phyloP scores from a whole-genome alignment of 2,329 filamentous ascomycete species.

The Myriosclerotinia duriaeana region DNA sequence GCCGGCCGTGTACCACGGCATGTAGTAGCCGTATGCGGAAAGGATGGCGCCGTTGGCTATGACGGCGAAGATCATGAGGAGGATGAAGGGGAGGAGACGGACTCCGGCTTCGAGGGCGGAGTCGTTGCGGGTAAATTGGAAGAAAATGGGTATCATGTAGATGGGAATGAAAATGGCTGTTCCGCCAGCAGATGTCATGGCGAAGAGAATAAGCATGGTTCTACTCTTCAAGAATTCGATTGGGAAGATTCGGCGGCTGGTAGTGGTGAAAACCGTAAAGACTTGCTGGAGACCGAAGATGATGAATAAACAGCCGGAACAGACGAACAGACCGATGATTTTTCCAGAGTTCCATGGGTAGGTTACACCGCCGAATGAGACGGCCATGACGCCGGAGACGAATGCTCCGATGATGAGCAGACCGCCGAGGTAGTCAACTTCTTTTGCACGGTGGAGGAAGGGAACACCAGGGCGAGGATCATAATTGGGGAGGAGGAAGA shows the following conservation, averaged over 20 bases:
- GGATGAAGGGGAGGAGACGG: conserved; percentile 43
- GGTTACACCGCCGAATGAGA: conserved; percentile 41
- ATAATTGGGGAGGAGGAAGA: conserved; percentile 48
- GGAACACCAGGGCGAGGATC: conserved; percentile 38
- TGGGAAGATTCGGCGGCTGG: conserved; percentile 35
- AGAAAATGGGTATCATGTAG: conserved; percentile 50
- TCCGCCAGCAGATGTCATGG: conserved; percentile 39
- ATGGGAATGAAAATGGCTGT: conserved; percentile 44
- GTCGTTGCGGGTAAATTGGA: conserved; percentile 51
- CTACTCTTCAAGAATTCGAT: conserved; percentile 42
- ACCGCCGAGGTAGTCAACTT: conserved; percentile 36
- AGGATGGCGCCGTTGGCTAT: conserved; percentile 41
- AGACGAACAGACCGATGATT: conserved; percentile 44
- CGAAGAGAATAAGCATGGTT: conserved; percentile 43
- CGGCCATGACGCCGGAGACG: conserved; percentile 40
- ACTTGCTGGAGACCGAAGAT: conserved; percentile 34
- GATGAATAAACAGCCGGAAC: conserved; percentile 45
- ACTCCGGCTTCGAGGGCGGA: conserved; percentile 48
- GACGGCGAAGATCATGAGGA: conserved; percentile 42
- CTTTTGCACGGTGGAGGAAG: conserved; percentile 30
- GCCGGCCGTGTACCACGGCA: conserved; percentile 44
- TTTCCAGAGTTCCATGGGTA: conserved; percentile 38
- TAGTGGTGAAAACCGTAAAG: conserved; percentile 36
- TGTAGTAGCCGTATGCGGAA: conserved; percentile 43
- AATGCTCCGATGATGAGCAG: conserved; percentile 41